Base-by-base conservation (phyloP, 306 rosid genomes). In the Pterocarpus santalinus region DNA sequence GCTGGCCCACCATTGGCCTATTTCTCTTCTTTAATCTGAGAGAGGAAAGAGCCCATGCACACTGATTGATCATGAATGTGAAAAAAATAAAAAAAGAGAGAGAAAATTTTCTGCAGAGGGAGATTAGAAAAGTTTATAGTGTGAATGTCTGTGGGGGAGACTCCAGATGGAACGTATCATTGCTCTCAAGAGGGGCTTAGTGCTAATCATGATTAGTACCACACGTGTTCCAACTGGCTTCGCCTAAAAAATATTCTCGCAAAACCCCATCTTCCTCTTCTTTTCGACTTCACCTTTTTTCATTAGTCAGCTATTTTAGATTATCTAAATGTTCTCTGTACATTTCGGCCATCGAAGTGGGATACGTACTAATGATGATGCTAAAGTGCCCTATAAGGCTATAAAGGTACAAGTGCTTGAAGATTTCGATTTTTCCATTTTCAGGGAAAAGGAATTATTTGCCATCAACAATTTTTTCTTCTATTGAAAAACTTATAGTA, bases 131-230 rank as follows among this genome's bases (percentile, higher is more conserved):
- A 70, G 60, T 55, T 78, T 32, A 9, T 22, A 60, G 56, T 80
- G 78, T 67, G 85, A 71, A 47, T 85, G 89, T 78, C 57, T 75
- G 89, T 82, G 88, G 86, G 91, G 86, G 86, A 44, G 79, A 65
- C 72, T 72, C 62, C 28, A 87, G 88, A 86, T 88, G 92, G 92
- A 86, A 65, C 63, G 89, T 83, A 92, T 91, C 89, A 91, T 93
- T 91, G 83, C 88, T 81, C 76, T 66, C 66, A 83, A 63, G 88
- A 77, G 76, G 81, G 15, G 86, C 62, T 86, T 80, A 87, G 94
- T 91, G 99, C 92, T 91, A 85, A 93, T 82, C 92, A 95, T 95
- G 96, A 95, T 95, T 90, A 93, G 84, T 60, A 76, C 82, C 92
- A 86, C 97, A 88, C 96, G 93, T 89, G 95, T 88, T 90, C 81